phyloP scores from a whole-genome alignment of 129 eudicot genomes.

The Oenanthe sinensis region DNA sequence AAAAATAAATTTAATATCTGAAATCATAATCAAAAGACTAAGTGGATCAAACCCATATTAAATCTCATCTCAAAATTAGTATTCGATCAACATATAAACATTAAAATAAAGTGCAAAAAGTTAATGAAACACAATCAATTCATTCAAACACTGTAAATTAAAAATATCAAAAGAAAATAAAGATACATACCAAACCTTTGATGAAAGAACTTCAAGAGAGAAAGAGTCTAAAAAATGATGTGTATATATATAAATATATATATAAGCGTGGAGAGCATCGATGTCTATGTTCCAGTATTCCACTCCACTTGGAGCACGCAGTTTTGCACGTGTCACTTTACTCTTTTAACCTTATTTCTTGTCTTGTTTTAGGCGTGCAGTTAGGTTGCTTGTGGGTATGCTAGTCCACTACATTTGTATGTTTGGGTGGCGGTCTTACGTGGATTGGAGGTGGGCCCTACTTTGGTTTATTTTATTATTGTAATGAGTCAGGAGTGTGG shows the following conservation, averaged over 20 bases:
- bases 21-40: too few species aligned
- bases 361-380: not conserved
- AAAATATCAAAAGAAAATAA: too few species aligned
- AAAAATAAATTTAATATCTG: too few species aligned
- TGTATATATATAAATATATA: too few species aligned
- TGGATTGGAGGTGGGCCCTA: not conserved
- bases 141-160: too few species aligned
- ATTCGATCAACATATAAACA: constrained; percentile 6
- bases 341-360: not conserved
- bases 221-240: not conserved
- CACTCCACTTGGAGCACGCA: not conserved
- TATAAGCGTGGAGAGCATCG: constrained; percentile 18
- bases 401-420: not conserved
- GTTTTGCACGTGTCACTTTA: not conserved
- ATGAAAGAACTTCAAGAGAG: not conserved
- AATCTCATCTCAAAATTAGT: not conserved
- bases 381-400: not conserved
- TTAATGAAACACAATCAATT: too few species aligned
- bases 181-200: not conserved
- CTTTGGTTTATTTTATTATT: not conserved
- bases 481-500: not conserved
- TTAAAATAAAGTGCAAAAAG: not conserved
- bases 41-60: too few species aligned
- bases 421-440: not conserved
- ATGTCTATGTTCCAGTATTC: not conserved